A percentile compares a stretch with the other conserved stretches of the same genome.
Conservation (phyloP, 768 basidiomycete species). For the Rhodosporidiobolus sp. region DNA sequence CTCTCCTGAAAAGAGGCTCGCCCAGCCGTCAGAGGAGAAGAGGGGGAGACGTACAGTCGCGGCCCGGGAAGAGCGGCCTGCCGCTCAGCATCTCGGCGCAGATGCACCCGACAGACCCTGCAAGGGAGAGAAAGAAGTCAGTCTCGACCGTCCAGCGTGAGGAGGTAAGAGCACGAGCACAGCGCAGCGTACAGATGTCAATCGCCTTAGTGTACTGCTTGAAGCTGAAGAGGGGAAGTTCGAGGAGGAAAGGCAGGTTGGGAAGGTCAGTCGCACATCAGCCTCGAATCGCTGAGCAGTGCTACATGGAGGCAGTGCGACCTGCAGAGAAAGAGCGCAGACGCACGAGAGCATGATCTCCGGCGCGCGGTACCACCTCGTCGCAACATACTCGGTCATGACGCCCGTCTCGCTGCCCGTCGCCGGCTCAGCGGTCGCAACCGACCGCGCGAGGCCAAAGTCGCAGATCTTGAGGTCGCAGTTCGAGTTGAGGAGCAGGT, state of each 20-base stretch:
- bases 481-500: conserved; percentile 80
- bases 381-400: conserved; percentile 72
- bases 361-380: conserved; percentile 65
- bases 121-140: conserved; percentile 19
- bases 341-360: conserved; percentile 54
- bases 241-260: conserved; percentile 10
- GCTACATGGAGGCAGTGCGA: not conserved
- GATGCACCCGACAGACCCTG: conserved; percentile 72
- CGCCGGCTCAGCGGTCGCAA: conserved; percentile 46
- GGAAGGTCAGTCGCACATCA: conserved; percentile 9
- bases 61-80: conserved; percentile 91
- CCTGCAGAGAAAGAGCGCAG: too few species aligned
- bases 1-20: too few species aligned
- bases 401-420: conserved; percentile 48
- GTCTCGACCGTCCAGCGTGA: not conserved
- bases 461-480: conserved; percentile 52
- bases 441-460: conserved; percentile 72
- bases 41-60: conserved; percentile 58
- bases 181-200: conserved; percentile 46
- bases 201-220: conserved; percentile 56
- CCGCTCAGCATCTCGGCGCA: conserved; percentile 88
- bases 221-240: conserved; percentile 41
- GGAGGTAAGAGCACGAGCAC: conserved; percentile 31
- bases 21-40: not conserved
- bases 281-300: too few species aligned